phyloP scores from a whole-genome alignment of 306 rosid species.

The Cicer bijugum region DNA sequence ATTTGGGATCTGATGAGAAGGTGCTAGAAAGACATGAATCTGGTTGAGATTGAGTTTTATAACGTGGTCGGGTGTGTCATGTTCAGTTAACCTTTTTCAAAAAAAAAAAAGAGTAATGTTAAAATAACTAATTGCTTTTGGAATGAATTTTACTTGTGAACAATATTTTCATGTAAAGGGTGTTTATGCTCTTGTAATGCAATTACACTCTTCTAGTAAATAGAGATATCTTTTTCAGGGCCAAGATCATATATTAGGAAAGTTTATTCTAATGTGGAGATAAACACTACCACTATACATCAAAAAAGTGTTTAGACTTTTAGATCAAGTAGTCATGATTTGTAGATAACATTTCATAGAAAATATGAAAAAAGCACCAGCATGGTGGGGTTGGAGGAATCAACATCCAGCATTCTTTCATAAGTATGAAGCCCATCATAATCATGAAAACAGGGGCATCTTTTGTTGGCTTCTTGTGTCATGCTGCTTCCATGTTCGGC shows the following conservation, averaged over 20 bases:
- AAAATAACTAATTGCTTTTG: not conserved
- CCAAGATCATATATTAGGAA: not conserved
- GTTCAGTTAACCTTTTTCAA: not conserved
- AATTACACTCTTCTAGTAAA: not conserved
- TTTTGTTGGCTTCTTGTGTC: constrained; percentile 39
- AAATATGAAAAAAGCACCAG: not conserved
- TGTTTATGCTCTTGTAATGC: not conserved
- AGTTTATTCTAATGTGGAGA: not conserved
- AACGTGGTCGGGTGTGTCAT: not conserved
- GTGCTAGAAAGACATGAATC: not conserved
- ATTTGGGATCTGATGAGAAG: not conserved
- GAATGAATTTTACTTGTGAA: not conserved
- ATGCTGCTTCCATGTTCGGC: constrained; percentile 21
- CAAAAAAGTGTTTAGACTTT: not conserved
- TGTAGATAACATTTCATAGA: constrained; percentile 20
- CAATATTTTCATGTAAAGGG: not conserved
- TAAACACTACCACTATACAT: not conserved
- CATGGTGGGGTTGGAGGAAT: constrained; percentile 15
- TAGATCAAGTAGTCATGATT: constrained; percentile 15
- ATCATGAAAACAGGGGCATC: constrained; percentile 41
- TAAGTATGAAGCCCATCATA: constrained; percentile 23
- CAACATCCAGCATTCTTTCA: not conserved
- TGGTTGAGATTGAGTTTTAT: constrained; percentile 2
- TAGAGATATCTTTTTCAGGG: not conserved
- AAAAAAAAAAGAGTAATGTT: not conserved